Evolutionary conservation across 352 stramenopile genomes (phyloP).

Genomic region (Phytophthora cactorum): DNA sequence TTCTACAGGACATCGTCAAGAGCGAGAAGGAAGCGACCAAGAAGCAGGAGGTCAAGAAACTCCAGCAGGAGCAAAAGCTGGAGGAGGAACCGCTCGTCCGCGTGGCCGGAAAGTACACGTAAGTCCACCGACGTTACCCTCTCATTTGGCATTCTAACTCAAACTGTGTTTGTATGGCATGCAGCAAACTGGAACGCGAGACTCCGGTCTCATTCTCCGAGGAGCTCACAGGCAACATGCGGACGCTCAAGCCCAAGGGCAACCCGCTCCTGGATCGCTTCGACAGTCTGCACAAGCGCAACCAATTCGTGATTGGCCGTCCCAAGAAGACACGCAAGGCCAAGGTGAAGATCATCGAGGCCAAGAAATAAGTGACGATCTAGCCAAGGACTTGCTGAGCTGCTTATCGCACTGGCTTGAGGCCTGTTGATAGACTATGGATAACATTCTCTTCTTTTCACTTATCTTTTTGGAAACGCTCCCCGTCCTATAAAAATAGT

Average conservation of each 20-base stretch:
- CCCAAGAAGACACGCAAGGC: conserved; percentile 68
- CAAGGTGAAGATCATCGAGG: conserved; percentile 84
- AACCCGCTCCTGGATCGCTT: conserved; percentile 82
- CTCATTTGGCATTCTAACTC: neutral
- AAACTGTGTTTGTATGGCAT: conserved; percentile 1
- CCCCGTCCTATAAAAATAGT: conserved; percentile 29
- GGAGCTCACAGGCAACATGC: conserved; percentile 82
- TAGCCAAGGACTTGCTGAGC: neutral
- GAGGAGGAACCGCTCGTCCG: conserved; percentile 75
- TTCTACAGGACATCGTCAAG: conserved; percentile 71
- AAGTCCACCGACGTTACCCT: conserved; percentile 23
- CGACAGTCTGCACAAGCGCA: conserved; percentile 89
- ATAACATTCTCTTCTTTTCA: conserved; percentile 29
- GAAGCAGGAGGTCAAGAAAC: conserved; percentile 80
- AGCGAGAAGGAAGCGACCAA: conserved; percentile 68
- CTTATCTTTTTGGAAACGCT: neutral
- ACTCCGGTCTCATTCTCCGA: conserved; percentile 79
- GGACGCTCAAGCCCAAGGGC: conserved; percentile 81
- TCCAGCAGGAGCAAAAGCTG: conserved; percentile 79
- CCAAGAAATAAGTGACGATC: conserved; percentile 67
- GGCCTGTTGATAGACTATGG: conserved; percentile 37
- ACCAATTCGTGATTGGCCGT: conserved; percentile 80
- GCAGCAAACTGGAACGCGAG: conserved; percentile 76
- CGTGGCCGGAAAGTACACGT: conserved; percentile 78
- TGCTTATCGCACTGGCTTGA: conserved; percentile 6